Evolutionary conservation across 2,329 filamentous ascomycete genomes (phyloP).

Genomic region (Septoria petroselini): DNA sequence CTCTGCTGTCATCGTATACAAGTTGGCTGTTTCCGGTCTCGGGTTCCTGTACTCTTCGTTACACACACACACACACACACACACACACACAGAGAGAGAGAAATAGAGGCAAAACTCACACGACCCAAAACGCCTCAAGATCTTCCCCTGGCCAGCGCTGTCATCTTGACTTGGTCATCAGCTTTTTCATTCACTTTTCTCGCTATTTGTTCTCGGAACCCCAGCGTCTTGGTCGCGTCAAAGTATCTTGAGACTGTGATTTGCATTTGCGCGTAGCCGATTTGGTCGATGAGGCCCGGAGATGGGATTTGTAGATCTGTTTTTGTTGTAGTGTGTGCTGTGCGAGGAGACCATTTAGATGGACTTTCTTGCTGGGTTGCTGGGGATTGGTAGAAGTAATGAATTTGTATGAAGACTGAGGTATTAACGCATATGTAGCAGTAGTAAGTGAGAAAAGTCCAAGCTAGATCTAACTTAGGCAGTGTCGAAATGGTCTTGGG

Average conservation of each 20-base stretch:
- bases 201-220: neutral
- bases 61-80: too few relatives aligned
- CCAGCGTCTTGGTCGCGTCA: neutral
- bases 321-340: neutral
- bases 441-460: too few relatives aligned
- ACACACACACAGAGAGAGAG: too few relatives aligned
- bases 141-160: constrained; percentile 3
- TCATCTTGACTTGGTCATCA: constrained; percentile 1
- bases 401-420: too few relatives aligned
- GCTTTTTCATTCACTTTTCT: neutral
- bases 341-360: too few relatives aligned
- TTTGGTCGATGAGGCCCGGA: constrained; percentile 3
- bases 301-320: neutral
- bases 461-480: too few relatives aligned
- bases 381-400: too few relatives aligned
- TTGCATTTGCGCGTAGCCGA: constrained; percentile 7
- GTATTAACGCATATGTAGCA: too few relatives aligned
- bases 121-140: neutral
- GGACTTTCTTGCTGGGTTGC: too few relatives aligned
- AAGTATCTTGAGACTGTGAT: constrained; percentile 4
- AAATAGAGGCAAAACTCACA: neutral
- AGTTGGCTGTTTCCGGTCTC: too few relatives aligned
- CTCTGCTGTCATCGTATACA: too few relatives aligned
- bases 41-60: too few relatives aligned
- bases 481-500: neutral